Conservation (phyloP, 352 stramenopile species). For the Pythium chondricola region DNA sequence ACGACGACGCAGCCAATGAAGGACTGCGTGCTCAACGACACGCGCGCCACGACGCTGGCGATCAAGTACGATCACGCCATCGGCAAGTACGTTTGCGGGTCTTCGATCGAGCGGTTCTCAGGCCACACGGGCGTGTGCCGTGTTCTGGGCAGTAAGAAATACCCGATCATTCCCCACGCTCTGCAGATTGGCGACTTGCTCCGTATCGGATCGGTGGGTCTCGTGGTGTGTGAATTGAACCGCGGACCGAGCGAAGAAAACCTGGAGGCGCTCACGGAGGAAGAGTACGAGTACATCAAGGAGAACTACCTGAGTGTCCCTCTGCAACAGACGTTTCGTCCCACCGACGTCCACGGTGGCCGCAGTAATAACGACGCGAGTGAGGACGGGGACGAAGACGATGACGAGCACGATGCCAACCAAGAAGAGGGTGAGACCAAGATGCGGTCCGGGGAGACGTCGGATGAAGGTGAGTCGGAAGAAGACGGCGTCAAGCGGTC, state of each 20-base stretch:
- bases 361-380: conserved; percentile 29
- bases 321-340: conserved; percentile 78
- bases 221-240: conserved; percentile 90
- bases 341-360: conserved; percentile 26
- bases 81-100: conserved; percentile 77
- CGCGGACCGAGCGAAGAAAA: conserved; percentile 57
- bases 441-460: conserved; percentile 46
- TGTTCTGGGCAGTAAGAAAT: conserved; percentile 86
- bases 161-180: conserved; percentile 66
- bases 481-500: conserved; percentile 42
- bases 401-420: conserved; percentile 24
- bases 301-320: conserved; percentile 83
- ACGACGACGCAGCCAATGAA: conserved; percentile 42
- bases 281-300: conserved; percentile 85
- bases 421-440: conserved; percentile 16
- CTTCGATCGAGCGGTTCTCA: conserved; percentile 87
- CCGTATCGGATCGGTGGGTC: conserved; percentile 84
- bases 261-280: conserved; percentile 68
- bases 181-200: conserved; percentile 81
- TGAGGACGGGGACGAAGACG: conserved; percentile 26
- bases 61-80: conserved; percentile 62
- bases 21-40: conserved; percentile 81
- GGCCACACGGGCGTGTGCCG: conserved; percentile 88
- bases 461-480: conserved; percentile 73
- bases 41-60: conserved; percentile 64